Evolutionary conservation across 257 asterid genomes (phyloP).

Genomic region (Solanum pinnatisectum): DNA sequence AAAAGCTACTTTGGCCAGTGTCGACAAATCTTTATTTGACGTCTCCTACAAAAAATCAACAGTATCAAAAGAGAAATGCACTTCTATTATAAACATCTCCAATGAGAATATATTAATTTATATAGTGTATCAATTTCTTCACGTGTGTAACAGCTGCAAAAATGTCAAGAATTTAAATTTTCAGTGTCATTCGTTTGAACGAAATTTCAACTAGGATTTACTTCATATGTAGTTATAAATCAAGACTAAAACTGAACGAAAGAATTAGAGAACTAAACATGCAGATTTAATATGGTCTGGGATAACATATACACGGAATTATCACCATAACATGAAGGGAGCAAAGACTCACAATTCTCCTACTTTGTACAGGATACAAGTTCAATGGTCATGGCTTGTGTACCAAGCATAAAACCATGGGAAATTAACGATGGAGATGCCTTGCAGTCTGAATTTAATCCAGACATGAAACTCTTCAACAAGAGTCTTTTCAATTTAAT

Average conservation of each 20-base stretch:
- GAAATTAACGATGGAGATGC: background rate
- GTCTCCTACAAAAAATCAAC: conserved; percentile 58
- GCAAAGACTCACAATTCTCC: background rate
- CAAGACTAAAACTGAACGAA: background rate
- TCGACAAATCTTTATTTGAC: conserved; percentile 79
- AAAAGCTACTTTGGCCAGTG: conserved; percentile 87
- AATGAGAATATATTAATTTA: background rate
- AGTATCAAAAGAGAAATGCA: background rate
- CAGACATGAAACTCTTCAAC: background rate
- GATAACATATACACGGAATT: background rate
- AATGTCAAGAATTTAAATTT: background rate
- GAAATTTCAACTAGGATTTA: background rate
- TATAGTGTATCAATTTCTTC: background rate
- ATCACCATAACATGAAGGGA: background rate
- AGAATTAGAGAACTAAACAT: background rate
- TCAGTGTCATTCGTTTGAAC: background rate
- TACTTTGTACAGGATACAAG: background rate
- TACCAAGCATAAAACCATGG: background rate
- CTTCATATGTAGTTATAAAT: background rate
- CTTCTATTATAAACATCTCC: background rate
- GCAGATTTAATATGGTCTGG: background rate
- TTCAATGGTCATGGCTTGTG: background rate
- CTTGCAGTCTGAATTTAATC: background rate
- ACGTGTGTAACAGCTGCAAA: background rate
- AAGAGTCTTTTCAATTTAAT: background rate